Evolutionary conservation across 2,329 filamentous ascomycete species (phyloP).

Genomic region (Talaromyces amestolkiae): DNA sequence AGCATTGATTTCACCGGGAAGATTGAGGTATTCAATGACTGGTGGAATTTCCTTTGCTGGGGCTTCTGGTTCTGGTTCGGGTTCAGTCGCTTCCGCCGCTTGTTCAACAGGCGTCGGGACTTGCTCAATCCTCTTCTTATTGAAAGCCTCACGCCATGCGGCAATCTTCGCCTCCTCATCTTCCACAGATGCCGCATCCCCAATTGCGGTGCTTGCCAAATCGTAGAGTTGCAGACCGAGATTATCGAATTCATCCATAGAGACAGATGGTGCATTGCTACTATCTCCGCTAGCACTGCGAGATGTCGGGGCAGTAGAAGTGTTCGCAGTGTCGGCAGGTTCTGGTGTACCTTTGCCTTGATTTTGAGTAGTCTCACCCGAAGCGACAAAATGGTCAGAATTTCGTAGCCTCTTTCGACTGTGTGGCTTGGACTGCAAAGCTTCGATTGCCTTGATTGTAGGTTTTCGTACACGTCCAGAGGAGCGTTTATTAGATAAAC

Average conservation of each 20-base stretch:
- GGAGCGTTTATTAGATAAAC: conserved; percentile 24
- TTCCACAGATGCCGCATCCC: conserved; percentile 1
- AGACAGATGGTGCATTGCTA: conserved; percentile 12
- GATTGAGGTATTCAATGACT: conserved; percentile 10
- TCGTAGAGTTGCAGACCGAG: conserved; percentile 22
- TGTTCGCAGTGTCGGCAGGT: not conserved
- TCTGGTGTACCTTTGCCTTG: conserved; percentile 11
- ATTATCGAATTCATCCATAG: conserved; percentile 9
- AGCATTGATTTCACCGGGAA: conserved; percentile 12
- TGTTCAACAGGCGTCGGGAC: not conserved
- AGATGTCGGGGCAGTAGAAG: conserved; percentile 9
- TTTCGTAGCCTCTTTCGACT: conserved; percentile 20
- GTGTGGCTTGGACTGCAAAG: conserved; percentile 23
- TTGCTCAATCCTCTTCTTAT: conserved; percentile 11
- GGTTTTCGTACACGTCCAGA: conserved; percentile 32
- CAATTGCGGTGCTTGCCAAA: conserved; percentile 23
- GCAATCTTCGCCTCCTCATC: conserved; percentile 15
- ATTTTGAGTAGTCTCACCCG: not conserved
- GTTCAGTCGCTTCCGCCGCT: not conserved
- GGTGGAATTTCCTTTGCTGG: not conserved
- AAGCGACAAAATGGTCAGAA: conserved; percentile 12
- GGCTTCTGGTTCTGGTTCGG: not conserved
- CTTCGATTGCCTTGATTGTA: conserved; percentile 32
- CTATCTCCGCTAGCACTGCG: conserved; percentile 12
- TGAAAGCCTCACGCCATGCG: conserved; percentile 16